Evolutionary conservation across 805 yeast species (phyloP).

Genomic region (Candida manassasensis): DNA sequence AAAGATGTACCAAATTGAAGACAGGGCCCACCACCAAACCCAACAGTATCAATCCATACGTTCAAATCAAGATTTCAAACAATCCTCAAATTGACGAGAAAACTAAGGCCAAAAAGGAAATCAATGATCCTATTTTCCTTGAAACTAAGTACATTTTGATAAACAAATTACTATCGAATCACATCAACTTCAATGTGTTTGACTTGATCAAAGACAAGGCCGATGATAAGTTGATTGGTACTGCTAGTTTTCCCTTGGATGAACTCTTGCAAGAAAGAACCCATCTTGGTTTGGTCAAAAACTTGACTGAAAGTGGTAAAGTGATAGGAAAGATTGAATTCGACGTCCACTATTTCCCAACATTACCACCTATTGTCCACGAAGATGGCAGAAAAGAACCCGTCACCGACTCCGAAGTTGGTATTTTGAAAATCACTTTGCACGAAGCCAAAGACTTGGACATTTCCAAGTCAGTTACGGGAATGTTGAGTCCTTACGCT

Average conservation of each 20-base stretch:
- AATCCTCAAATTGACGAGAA: constrained; percentile 43
- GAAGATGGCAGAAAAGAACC: constrained; percentile 48
- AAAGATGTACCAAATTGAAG: constrained; percentile 48
- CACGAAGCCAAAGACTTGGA: constrained; percentile 61
- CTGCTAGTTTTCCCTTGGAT: constrained; percentile 50
- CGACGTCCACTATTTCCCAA: constrained; percentile 50
- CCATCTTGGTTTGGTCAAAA: constrained; percentile 39
- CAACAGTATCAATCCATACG: constrained; percentile 51
- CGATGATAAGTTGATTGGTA: constrained; percentile 46
- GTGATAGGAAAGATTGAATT: constrained; percentile 56
- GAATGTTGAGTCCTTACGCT: constrained; percentile 61
- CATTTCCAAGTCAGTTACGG: constrained; percentile 44
- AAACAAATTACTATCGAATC: constrained; percentile 50
- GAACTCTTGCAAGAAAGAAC: constrained; percentile 54
- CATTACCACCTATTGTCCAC: constrained; percentile 38
- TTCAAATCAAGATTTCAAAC: constrained; percentile 34
- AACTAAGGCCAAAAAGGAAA: constrained; percentile 54
- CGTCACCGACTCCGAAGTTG: constrained; percentile 61
- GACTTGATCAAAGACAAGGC: constrained; percentile 51
- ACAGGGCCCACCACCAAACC: constrained; percentile 35
- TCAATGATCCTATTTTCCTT: constrained; percentile 59
- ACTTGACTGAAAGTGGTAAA: constrained; percentile 46
- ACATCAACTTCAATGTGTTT: constrained; percentile 48
- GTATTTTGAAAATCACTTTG: constrained; percentile 61
- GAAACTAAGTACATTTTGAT: constrained; percentile 61